Base-by-base conservation (phyloP, 768 basidiomycete species). In the Collybiopsis luxurians region DNA sequence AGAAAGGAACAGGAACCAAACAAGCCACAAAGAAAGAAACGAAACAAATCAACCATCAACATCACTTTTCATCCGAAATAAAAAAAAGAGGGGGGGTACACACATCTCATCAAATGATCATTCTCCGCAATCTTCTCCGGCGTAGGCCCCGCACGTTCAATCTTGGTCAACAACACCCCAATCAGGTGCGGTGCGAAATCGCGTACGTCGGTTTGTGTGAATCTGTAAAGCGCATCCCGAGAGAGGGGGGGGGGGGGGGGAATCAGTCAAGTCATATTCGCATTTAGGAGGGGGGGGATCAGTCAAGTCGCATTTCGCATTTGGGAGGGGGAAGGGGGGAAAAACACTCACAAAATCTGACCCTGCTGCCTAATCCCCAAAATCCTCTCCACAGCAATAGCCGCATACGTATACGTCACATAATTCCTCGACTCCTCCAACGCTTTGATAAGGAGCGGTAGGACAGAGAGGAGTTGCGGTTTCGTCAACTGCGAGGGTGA, bases 41-140 rank as follows among this genome's bases (percentile, higher is more conserved):
- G n/a, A n/a, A n/a, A n/a, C n/a, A n/a, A n/a, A n/a, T n/a, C n/a
- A n/a, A n/a, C n/a, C n/a, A n/a, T n/a, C n/a, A n/a, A n/a, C n/a
- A n/a, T n/a, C n/a, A n/a, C n/a, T n/a, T n/a, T n/a, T n/a, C n/a
- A n/a, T n/a, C n/a, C n/a, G n/a, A n/a, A n/a, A n/a, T n/a, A 15
- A 47, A 24, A n/a, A 36, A 13, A 15, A 13, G 51, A 2, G 19
- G 28, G 28, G 11, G 17, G n/a, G 23, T 26, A 71, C 86, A 46
- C 61, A 95, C 96, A 95, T 77, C 92, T 95, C 95, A 98, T 99
- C 47, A 98, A 75, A 69, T 97, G 90, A 70, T 98, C 96, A 63
- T 99, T 99, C 69, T 98, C 95, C 0, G 96, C 93, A 30, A 96
- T 84, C 74, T 96, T 95, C 68, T 97, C 91, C 0, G 97, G 86